These are phyloP conservation scores for Cryptosporidium parvum DNA, from an alignment of 169 alveolate species.

Conservation along the genomic window DNA sequence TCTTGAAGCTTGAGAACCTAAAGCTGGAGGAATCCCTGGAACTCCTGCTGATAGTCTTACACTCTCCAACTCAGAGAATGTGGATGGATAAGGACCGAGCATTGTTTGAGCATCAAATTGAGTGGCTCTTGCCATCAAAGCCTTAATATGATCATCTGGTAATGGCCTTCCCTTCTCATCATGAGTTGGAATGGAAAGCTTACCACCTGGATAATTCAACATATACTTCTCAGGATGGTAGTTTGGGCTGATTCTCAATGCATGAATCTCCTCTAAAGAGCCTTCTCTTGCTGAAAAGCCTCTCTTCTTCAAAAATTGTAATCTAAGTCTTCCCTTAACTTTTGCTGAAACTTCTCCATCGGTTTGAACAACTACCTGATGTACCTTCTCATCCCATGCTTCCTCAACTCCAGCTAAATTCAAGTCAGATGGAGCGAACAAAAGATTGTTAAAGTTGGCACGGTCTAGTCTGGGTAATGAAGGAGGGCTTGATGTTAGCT, in stretches of 20 bases:
- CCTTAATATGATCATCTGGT: conserved; percentile 58
- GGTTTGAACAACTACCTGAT: conserved; percentile 72
- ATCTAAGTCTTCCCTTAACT: conserved; percentile 62
- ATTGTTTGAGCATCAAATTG: conserved; percentile 72
- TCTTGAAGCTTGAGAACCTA: background rate
- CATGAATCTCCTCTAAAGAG: conserved; percentile 54
- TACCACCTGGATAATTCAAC: conserved; percentile 75
- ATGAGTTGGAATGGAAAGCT: conserved; percentile 61
- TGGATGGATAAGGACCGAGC: conserved; percentile 75
- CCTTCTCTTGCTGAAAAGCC: conserved; percentile 73
- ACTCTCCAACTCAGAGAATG: conserved; percentile 27
- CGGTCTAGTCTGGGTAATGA: conserved; percentile 67
- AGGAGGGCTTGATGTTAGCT: background rate
- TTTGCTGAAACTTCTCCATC: conserved; percentile 64
- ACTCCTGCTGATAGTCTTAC: conserved; percentile 45
- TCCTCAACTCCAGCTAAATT: conserved; percentile 71
- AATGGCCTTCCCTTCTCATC: conserved; percentile 74
- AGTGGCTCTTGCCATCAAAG: conserved; percentile 71
- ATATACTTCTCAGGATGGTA: conserved; percentile 71
- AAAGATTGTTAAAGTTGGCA: conserved; percentile 7
- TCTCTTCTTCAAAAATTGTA: conserved; percentile 43
- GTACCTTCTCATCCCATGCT: conserved; percentile 71
- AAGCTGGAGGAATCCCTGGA: conserved; percentile 15
- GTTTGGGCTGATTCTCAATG: conserved; percentile 44
- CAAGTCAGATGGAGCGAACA: conserved; percentile 64